Percentiles rank a stretch among this genome's conserved stretches.
phyloP scores from a whole-genome alignment of 73 alveolate genomes.

The Urostyla sp. region DNA sequence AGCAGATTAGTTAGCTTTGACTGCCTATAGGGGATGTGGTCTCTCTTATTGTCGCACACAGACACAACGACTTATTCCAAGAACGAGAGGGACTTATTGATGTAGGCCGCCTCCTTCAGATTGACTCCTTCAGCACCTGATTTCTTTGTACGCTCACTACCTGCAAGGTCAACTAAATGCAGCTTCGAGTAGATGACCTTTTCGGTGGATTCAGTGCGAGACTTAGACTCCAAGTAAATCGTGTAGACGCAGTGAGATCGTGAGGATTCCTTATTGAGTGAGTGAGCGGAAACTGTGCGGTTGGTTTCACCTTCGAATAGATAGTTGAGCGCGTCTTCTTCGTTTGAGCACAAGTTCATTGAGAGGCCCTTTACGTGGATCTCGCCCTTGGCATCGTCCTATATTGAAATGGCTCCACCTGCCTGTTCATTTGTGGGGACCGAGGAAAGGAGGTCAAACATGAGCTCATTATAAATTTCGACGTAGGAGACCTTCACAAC shows the following conservation, averaged over 20 bases:
- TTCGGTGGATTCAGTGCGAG: slow-evolving; percentile 83
- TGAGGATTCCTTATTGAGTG: slow-evolving; percentile 94
- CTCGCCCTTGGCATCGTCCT: slow-evolving; percentile 94
- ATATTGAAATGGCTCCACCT: slow-evolving; percentile 42
- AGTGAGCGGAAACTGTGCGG: slow-evolving; percentile 96
- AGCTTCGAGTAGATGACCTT: slow-evolving; percentile 88
- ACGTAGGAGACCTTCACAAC: slow-evolving; percentile 59
- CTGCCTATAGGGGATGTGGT: slow-evolving; percentile 98
- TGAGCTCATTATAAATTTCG: slow-evolving; percentile 98
- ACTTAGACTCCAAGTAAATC: slow-evolving; percentile 91
- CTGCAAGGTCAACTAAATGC: slow-evolving; percentile 99
- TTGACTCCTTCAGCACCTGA: slow-evolving; percentile 93
- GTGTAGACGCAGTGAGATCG: slow-evolving; percentile 99
- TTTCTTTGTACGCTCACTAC: slow-evolving; percentile 98
- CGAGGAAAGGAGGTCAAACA: slow-evolving; percentile 85
- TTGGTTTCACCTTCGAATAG: slow-evolving; percentile 99
- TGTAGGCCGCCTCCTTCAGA: slow-evolving; percentile 97
- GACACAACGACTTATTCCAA: slow-evolving; percentile 99
- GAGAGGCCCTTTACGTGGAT: slow-evolving; percentile 95
- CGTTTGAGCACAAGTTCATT: slow-evolving; percentile 83
- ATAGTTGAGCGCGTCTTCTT: slow-evolving; percentile 97
- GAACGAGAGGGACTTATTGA: slow-evolving; percentile 98
- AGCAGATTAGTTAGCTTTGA: slow-evolving; percentile 96
- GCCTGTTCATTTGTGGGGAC: slow-evolving; percentile 39
- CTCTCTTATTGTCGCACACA: slow-evolving; percentile 95